Base-by-base conservation (phyloP, 2,329 filamentous ascomycete species). In the Neobulgaria alba region DNA sequence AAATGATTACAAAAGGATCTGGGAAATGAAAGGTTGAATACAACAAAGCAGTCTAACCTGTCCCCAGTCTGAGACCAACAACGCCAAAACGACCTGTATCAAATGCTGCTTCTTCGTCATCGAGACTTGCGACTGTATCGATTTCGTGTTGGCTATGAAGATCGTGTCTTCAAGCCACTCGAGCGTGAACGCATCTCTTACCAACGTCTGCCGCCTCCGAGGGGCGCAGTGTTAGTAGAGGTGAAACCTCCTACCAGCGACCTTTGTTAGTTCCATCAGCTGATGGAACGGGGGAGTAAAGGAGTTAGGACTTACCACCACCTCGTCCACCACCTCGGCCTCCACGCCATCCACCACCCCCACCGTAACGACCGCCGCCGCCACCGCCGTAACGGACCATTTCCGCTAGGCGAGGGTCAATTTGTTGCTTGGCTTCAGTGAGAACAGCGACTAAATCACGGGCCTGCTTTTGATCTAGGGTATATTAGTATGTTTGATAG, bases 361-460 rank as follows among this genome's bases (percentile, higher is more conserved):
- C 54, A 33, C 55, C 51, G n/a, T 49, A 33, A 29, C 56, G 47
- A 20, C 58, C 55, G 32, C 74, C 68, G 49, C 72, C 64, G 49
- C 72, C 68, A 52, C 78, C 72, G 52, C 87, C 79, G 62, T 89
- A 96, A 64, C 92, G 85, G 55, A 79, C 81, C 92, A 98, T 96
- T 73, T 98, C 92, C 50, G 81, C 79, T 50, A 98, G 82, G 64
- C 88, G 84, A 61, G 92, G 92, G 60, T 96, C 92, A 65, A 98
- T 89, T 67, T 93, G 83, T 72, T 98, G 92, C 73, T 96, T 96
- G 53, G 92, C 89, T 69, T 98, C 92, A 61, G 82, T 82, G 56
- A 98, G 82, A 58, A 98, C 86, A 57, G 77, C 75, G 57, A 98
- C 82, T 61, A 98, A 81, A 69, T 98, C 92, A 75, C 92, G 90